Base-by-base conservation (phyloP, 2,329 filamentous ascomycete species). In the Xylariaceae sp. region DNA sequence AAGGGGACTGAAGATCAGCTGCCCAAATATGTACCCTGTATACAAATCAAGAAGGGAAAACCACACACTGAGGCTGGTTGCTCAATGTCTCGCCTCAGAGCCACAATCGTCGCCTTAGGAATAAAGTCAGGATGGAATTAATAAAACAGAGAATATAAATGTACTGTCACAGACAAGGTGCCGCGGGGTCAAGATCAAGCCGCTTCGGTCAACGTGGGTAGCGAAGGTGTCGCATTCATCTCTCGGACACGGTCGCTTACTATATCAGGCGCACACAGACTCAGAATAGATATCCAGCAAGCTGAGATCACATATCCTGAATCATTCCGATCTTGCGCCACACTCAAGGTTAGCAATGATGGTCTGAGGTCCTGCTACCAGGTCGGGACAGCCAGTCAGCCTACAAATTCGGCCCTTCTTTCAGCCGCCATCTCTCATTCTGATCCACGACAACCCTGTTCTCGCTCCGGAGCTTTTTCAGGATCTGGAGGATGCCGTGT, bases 381-480 rank as follows among this genome's bases (percentile, higher is more conserved):
- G 23, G 23, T 30, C 23, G 23, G 23, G 23, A 30, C 37, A 42
- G 13, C 37, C n/a, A 9, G 50, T 34, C 35, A 44, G 51, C 60
- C 70, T 64, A 82, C 62, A 82, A 62, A 23, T 74, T 74, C 42
- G 78, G 77, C 42, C 74, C 73, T 35, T 74, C 73, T 54, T 72
- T 74, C 18, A 79, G 67, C 54, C 72, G 74, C 80, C 80, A 83
- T 53, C 64, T 71, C 42, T 75, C 73, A 8, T 72, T 74, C 6
- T 72, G 71, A 23, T 71, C 66, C 18, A 71, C 70, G 13, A 71
- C 65, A 3, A 88, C 88, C 69, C 80, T 88, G 1, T 87, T 89
- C 67, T 97, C 94, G 10, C 74, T 76, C 71, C 85, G 77, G 65
- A 99, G 76, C 78, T 97, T 97, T 59, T 79, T 75, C 64, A 99